These are phyloP conservation scores for Kazachstania viticola DNA, from an alignment of 805 yeast species.

Conservation along the genomic window DNA sequence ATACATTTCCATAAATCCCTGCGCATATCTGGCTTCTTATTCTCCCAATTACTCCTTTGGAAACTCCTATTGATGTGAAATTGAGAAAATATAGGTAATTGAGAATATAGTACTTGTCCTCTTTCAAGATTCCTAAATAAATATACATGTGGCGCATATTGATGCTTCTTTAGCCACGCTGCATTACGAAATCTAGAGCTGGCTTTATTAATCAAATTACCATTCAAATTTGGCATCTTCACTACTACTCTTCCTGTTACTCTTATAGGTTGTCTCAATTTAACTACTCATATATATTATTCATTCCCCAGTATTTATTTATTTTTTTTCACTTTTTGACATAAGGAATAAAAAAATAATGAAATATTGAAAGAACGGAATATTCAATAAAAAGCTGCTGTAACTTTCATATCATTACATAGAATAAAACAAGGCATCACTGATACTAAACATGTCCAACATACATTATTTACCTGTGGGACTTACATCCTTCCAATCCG, in stretches of 20 bases:
- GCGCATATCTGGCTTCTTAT: slow-evolving; percentile 67
- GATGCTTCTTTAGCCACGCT: slow-evolving; percentile 44
- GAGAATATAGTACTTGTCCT: slow-evolving; percentile 86
- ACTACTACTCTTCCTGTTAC: not conserved
- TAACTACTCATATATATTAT: not conserved
- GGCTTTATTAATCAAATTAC: slow-evolving; percentile 5
- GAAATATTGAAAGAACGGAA: too few species aligned
- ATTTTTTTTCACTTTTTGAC: too few species aligned
- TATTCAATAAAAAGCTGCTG: too few species aligned
- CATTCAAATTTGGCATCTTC: slow-evolving; percentile 1
- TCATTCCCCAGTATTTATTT: too few species aligned
- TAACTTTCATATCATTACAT: too few species aligned
- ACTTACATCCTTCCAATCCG: slow-evolving; percentile 33
- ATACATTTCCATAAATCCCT: slow-evolving; percentile 83
- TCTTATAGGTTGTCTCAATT: not conserved
- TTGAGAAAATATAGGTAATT: slow-evolving; percentile 40
- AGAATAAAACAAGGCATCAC: too few species aligned
- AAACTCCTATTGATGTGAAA: slow-evolving; percentile 49
- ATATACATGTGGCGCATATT: slow-evolving; percentile 73
- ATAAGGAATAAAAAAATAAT: too few species aligned
- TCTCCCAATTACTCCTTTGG: slow-evolving; percentile 80
- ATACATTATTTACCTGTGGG: slow-evolving; percentile 35
- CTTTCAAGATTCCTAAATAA: slow-evolving; percentile 75
- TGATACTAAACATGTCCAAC: not conserved
- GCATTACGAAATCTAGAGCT: slow-evolving; percentile 40